Conservation (phyloP, 1,284 basidiomycete species). For the Macrocystidia cucumis region DNA sequence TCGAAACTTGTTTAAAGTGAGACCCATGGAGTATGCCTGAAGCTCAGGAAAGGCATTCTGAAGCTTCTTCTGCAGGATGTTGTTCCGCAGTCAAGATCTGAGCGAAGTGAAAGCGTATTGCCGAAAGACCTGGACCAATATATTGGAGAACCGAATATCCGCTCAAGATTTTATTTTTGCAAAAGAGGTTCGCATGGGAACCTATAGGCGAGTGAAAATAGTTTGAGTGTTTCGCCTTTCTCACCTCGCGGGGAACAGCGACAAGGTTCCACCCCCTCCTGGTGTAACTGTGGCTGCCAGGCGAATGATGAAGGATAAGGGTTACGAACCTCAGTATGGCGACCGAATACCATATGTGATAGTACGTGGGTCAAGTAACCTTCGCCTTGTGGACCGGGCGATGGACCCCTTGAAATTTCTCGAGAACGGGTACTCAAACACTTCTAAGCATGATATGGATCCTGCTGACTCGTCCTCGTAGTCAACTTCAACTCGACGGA, state of each 20-base stretch:
- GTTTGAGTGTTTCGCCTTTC: neutral
- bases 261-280: conserved; percentile 82
- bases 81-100: conserved; percentile 87
- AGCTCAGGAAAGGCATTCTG: neutral
- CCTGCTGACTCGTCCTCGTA: conserved; percentile 15
- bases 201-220: conserved; percentile 64
- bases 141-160: conserved; percentile 75
- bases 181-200: conserved; percentile 90
- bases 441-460: neutral
- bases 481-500: conserved; percentile 66
- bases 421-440: conserved; percentile 54
- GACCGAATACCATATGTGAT: conserved; percentile 94
- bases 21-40: conserved; percentile 12
- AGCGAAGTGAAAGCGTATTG: conserved; percentile 89
- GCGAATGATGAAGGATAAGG: conserved; percentile 67
- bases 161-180: conserved; percentile 92
- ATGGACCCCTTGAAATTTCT: conserved; percentile 76
- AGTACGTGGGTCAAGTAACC: conserved; percentile 54
- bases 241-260: conserved; percentile 31
- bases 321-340: conserved; percentile 85
- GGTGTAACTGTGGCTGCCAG: conserved; percentile 85
- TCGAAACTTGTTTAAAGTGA: conserved; percentile 82
- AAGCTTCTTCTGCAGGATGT: conserved; percentile 42
- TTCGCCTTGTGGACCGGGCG: conserved; percentile 77
- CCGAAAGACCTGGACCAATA: conserved; percentile 77